Conservation (phyloP, 2,329 filamentous ascomycete genomes). For the Aspergillus sp. region DNA sequence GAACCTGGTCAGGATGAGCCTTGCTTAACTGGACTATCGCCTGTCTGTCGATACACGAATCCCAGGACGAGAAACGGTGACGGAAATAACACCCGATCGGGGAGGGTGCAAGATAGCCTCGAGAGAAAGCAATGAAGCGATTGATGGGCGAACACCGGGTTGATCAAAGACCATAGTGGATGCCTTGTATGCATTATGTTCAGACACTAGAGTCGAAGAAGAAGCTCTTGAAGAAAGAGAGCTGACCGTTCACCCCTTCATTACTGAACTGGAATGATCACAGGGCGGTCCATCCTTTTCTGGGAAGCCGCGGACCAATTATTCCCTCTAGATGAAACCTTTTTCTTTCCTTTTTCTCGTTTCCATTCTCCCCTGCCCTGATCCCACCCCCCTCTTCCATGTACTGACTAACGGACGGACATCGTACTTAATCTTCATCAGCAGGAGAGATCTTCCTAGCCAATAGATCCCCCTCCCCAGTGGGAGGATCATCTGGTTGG, state of each 20-base stretch:
- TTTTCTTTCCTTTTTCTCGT: conserved; percentile 5
- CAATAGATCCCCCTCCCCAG: conserved; percentile 9
- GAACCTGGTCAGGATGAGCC: conserved; percentile 1
- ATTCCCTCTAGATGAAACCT: conserved; percentile 11
- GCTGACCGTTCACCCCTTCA: conserved; percentile 20
- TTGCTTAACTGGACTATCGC: background rate
- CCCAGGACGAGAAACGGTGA: background rate
- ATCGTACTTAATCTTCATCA: conserved; percentile 6
- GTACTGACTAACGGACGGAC: background rate
- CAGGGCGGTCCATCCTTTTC: conserved; percentile 14
- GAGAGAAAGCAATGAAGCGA: background rate
- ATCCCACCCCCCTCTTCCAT: background rate
- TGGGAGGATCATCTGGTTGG: conserved; percentile 15
- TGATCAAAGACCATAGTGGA: background rate
- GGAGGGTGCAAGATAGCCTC: background rate
- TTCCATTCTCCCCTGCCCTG: conserved; percentile 4
- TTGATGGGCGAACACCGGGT: background rate
- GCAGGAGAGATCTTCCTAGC: conserved; percentile 8
- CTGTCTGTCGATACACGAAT: background rate
- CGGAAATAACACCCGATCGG: conserved; percentile 1
- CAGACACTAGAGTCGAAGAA: background rate
- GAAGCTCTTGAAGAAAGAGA: background rate
- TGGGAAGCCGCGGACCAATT: conserved; percentile 19
- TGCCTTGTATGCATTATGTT: background rate
- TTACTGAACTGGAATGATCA: conserved; percentile 23